Conservation (phyloP, 345 rosid genomes). For the Barbarea vulgaris region DNA sequence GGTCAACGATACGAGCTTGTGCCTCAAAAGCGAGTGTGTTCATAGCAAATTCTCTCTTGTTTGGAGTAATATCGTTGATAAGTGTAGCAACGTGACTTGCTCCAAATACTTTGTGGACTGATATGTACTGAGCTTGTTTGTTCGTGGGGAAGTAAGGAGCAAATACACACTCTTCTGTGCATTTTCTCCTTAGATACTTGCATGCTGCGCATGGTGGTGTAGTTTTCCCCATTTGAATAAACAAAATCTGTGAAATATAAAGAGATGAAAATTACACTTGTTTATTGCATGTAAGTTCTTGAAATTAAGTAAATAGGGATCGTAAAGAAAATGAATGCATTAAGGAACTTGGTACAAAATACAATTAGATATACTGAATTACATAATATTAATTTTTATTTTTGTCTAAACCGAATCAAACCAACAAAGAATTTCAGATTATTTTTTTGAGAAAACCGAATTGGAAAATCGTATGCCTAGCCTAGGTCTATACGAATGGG, state of each 20-base stretch:
- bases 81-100: conserved; percentile 58
- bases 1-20: conserved; percentile 62
- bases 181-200: conserved; percentile 55
- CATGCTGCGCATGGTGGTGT: conserved; percentile 64
- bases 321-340: not conserved
- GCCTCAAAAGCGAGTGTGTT: conserved; percentile 59
- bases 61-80: conserved; percentile 46
- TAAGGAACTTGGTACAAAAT: not conserved
- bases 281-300: not conserved
- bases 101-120: conserved; percentile 57
- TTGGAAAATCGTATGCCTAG: not conserved
- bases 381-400: not conserved
- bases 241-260: not conserved
- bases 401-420: not conserved
- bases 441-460: not conserved
- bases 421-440: not conserved
- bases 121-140: conserved; percentile 47
- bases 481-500: not conserved
- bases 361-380: not conserved
- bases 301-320: not conserved
- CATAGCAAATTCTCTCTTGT: conserved; percentile 57
- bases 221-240: conserved; percentile 25
- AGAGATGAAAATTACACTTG: not conserved
- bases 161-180: conserved; percentile 55
- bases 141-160: conserved; percentile 65